A percentile compares a stretch with the other conserved stretches of the same genome.
These are phyloP conservation scores for Kwoniella sp. DNA, from an alignment of 768 basidiomycete species.

Conservation along the genomic window DNA sequence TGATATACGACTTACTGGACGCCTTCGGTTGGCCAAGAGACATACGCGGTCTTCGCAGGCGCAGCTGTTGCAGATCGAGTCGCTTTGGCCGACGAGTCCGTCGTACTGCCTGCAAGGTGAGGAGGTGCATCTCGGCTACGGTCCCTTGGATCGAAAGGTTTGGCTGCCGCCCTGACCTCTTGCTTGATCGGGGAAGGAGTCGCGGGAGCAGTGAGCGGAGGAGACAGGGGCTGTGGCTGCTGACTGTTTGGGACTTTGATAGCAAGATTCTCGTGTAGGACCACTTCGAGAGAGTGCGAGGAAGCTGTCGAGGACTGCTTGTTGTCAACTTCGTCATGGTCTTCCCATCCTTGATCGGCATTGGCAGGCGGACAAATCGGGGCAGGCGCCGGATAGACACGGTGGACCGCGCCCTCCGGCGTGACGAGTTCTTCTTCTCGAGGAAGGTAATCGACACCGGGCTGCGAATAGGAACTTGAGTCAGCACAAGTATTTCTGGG, in stretches of 20 bases:
- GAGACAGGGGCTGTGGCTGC: background rate
- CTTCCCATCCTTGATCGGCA: constrained; percentile 32
- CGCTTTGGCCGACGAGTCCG: background rate
- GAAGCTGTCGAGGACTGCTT: background rate
- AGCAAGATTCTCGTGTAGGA: background rate
- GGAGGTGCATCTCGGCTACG: background rate
- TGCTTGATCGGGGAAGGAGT: background rate
- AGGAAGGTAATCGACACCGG: constrained; percentile 10
- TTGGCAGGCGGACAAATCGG: constrained; percentile 26
- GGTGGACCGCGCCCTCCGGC: constrained; percentile 6
- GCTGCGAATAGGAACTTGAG: no score
- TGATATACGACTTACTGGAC: background rate
- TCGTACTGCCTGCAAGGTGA: no score
- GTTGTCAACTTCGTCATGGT: background rate
- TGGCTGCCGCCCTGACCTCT: background rate
- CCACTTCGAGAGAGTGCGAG: background rate
- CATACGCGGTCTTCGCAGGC: background rate
- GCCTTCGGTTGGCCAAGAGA: background rate
- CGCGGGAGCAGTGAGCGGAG: background rate
- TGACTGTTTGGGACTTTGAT: background rate
- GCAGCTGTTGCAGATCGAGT: background rate
- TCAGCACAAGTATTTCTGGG: no score
- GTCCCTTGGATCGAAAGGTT: background rate
- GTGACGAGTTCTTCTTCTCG: constrained; percentile 9
- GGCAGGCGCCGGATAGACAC: constrained; percentile 37